Evolutionary conservation across 768 basidiomycete species (phyloP).

Genomic region (Pleurotus platypus): DNA sequence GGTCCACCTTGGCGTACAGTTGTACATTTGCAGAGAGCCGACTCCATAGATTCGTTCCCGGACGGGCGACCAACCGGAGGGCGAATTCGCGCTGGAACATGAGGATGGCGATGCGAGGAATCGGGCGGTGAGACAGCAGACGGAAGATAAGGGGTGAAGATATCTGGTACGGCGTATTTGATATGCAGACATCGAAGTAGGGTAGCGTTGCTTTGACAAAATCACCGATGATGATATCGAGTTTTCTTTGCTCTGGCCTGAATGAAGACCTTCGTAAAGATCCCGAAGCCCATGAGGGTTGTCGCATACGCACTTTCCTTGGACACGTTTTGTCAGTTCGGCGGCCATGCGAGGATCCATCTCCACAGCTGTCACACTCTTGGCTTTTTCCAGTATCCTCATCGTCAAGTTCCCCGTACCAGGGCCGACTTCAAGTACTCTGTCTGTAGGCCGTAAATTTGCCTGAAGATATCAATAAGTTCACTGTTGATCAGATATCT

Average conservation of each 20-base stretch:
- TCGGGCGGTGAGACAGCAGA: constrained; percentile 91
- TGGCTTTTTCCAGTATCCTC: constrained; percentile 88
- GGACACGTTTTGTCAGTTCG: constrained; percentile 93
- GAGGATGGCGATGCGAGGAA: constrained; percentile 91
- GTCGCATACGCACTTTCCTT: constrained; percentile 81
- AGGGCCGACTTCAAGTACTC: constrained; percentile 95
- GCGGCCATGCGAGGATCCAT: constrained; percentile 99
- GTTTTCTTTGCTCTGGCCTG: constrained; percentile 93
- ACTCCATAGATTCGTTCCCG: constrained; percentile 86
- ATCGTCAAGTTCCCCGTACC: constrained; percentile 97
- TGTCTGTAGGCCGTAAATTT: constrained; percentile 88
- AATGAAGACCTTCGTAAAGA: too few relatives aligned
- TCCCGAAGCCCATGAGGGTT: too few relatives aligned
- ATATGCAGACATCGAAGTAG: constrained; percentile 99
- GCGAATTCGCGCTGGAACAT: constrained; percentile 99
- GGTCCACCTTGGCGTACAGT: constrained; percentile 93
- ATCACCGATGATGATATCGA: constrained; percentile 94
- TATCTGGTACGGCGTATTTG: constrained; percentile 99
- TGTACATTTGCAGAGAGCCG: constrained; percentile 95
- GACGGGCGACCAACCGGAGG: constrained; percentile 81
- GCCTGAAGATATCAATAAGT: constrained; percentile 46
- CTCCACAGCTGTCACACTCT: constrained; percentile 91
- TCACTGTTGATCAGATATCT: background rate
- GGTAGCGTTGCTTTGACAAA: constrained; percentile 98
- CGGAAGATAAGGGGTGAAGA: constrained; percentile 97